Evolutionary conservation across 805 yeast genomes (phyloP).

Genomic region (Myxozyma sirexii): DNA sequence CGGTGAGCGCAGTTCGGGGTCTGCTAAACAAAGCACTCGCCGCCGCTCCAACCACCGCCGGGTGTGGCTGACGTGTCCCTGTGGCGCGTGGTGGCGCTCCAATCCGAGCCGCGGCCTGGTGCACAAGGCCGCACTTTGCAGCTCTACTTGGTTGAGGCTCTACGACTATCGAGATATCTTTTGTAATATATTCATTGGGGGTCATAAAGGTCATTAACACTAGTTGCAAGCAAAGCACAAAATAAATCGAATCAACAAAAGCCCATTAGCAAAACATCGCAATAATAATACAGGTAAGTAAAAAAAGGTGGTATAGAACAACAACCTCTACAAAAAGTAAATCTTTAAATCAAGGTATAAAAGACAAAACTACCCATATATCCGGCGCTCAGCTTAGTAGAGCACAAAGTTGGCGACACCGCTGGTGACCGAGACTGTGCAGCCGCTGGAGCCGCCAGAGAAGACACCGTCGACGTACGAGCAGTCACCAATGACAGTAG

Average conservation of each 20-base stretch:
- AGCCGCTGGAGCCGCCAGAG: conserved; percentile 68
- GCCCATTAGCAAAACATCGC: neutral
- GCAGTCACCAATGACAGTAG: conserved; percentile 72
- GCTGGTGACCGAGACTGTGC: conserved; percentile 85
- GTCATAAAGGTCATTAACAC: conserved; percentile 8
- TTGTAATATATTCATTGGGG: neutral
- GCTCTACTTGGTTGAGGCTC: no score
- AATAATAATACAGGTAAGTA: neutral
- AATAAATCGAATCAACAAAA: neutral
- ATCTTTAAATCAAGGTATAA: neutral
- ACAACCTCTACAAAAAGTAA: neutral
- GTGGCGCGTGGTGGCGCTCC: conserved; percentile 3
- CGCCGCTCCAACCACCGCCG: neutral
- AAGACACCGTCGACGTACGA: conserved; percentile 72
- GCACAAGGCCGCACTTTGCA: neutral
- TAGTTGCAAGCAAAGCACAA: neutral
- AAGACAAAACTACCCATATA: neutral
- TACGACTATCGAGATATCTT: neutral
- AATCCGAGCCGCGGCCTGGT: neutral
- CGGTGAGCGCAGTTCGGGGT: neutral
- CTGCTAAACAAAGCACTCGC: no score
- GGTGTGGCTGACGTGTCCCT: neutral
- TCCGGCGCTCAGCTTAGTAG: conserved; percentile 43
- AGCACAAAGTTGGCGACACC: conserved; percentile 87
- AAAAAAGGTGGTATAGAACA: neutral